Percentiles rank a stretch among this genome's conserved stretches.
phyloP scores from a whole-genome alignment of 163 green algal genomes.

The Chlorella variabilis region DNA sequence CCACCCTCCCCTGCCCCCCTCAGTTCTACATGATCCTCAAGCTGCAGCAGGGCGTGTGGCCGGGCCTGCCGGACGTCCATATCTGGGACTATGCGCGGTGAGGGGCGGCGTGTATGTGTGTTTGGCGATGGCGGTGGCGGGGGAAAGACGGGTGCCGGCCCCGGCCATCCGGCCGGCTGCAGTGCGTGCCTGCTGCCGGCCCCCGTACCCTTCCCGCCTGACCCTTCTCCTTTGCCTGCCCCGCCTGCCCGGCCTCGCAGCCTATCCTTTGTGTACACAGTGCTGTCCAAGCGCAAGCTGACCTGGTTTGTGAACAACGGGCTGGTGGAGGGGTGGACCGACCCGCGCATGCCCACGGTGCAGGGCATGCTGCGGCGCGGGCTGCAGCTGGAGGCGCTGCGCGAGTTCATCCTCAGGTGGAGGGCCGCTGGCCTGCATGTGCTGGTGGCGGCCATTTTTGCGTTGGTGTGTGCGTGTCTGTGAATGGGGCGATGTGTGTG shows the following conservation, averaged over 20 bases:
- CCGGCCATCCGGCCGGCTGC: no score
- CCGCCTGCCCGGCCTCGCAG: slow-evolving; percentile 49
- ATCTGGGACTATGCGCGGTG: slow-evolving; percentile 97
- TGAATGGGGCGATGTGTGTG: no score
- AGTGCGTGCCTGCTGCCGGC: no score
- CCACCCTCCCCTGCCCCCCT: neutral
- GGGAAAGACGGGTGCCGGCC: no score
- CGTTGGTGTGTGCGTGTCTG: no score
- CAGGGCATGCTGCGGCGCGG: slow-evolving; percentile 90
- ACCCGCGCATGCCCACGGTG: slow-evolving; percentile 98
- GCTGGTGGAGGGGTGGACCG: slow-evolving; percentile 90
- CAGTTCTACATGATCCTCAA: slow-evolving; percentile 93
- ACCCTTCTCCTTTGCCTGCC: no score
- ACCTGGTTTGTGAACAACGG: slow-evolving; percentile 89
- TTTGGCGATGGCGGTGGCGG: no score
- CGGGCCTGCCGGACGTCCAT: slow-evolving; percentile 83
- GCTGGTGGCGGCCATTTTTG: no score
- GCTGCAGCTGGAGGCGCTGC: slow-evolving; percentile 79
- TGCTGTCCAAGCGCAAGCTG: slow-evolving; percentile 98
- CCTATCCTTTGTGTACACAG: slow-evolving; percentile 97
- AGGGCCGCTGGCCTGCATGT: neutral
- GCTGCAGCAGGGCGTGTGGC: slow-evolving; percentile 74
- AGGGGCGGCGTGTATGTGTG: neutral
- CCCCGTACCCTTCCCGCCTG: no score
- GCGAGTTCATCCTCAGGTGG: slow-evolving; percentile 89